phyloP scores from a whole-genome alignment of 1,139 yeast genomes.

The Yamadazyma trypodendri region DNA sequence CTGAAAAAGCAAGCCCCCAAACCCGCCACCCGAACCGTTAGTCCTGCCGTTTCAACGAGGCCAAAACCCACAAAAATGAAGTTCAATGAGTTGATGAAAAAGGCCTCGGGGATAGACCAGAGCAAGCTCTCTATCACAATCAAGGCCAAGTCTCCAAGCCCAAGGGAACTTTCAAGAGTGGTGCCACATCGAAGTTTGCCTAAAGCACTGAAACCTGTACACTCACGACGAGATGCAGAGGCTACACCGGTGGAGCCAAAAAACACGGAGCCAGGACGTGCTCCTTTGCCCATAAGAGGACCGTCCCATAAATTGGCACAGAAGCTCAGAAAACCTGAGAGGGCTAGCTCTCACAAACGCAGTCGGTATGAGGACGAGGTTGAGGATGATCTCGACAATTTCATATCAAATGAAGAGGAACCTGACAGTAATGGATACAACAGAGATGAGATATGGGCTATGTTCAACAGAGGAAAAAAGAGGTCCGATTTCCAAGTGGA shows the following conservation, averaged over 20 bases:
- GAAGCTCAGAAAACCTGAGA: slow-evolving; percentile 18
- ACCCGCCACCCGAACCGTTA: slow-evolving; percentile 6
- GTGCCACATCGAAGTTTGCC: no score
- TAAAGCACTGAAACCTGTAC: no score
- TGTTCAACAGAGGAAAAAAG: slow-evolving; percentile 67
- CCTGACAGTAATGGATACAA: slow-evolving; percentile 51
- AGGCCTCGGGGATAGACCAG: slow-evolving; percentile 58
- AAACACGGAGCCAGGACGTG: slow-evolving; percentile 6
- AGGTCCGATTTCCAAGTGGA: slow-evolving; percentile 50
- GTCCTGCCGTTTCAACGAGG: no score
- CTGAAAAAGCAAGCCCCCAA: neutral
- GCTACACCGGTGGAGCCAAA: no score
- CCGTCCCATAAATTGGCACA: slow-evolving; percentile 24
- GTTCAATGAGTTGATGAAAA: slow-evolving; percentile 67
- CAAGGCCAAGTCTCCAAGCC: slow-evolving; percentile 32
- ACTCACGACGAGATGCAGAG: no score
- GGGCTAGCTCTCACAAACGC: neutral
- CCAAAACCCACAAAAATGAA: slow-evolving; percentile 47
- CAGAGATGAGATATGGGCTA: slow-evolving; percentile 85
- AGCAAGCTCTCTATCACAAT: slow-evolving; percentile 38
- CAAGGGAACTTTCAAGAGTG: no score
- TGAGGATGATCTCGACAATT: slow-evolving; percentile 44
- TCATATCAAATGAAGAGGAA: slow-evolving; percentile 58
- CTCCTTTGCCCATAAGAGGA: slow-evolving; percentile 27
- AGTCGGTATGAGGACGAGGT: slow-evolving; percentile 16